Conservation (phyloP, 1,139 yeast species). For the Geotrichum cucujoidarum region DNA sequence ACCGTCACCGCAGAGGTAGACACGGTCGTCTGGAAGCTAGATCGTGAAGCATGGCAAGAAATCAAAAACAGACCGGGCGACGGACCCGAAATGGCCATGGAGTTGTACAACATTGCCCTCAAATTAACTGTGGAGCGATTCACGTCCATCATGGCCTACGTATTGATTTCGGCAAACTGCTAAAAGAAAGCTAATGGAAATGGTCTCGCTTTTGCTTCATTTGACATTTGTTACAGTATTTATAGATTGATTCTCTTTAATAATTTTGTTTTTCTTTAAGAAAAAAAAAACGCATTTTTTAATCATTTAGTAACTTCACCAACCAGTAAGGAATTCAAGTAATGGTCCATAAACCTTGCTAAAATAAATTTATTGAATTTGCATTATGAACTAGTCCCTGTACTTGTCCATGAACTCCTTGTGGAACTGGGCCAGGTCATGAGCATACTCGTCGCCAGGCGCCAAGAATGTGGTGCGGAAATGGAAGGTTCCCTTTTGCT, state of each 20-base stretch:
- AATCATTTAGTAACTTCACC: too few relatives aligned
- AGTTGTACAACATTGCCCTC: constrained; percentile 60
- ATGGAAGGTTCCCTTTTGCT: constrained; percentile 80
- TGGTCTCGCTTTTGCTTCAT: background rate
- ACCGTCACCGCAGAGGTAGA: constrained; percentile 46
- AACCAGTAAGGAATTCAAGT: too few relatives aligned
- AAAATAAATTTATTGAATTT: too few relatives aligned
- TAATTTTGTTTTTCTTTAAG: too few relatives aligned
- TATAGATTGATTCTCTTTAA: too few relatives aligned
- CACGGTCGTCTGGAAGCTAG: constrained; percentile 68
- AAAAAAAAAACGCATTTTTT: background rate
- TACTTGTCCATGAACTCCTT: constrained; percentile 59
- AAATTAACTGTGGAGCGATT: constrained; percentile 68
- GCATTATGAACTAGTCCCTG: constrained; percentile 25
- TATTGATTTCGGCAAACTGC: constrained; percentile 28
- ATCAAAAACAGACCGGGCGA: constrained; percentile 41
- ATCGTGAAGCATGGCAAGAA: constrained; percentile 43
- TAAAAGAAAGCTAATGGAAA: background rate
- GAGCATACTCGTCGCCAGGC: constrained; percentile 88
- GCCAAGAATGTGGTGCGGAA: constrained; percentile 94
- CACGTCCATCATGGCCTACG: constrained; percentile 39
- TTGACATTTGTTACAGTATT: background rate
- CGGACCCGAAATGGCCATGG: constrained; percentile 58
- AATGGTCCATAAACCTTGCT: too few relatives aligned
- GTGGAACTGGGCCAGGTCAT: constrained; percentile 73